Evolutionary conservation across 1,284 basidiomycete genomes (phyloP).

Genomic region (Cystobasidium pallidum): DNA sequence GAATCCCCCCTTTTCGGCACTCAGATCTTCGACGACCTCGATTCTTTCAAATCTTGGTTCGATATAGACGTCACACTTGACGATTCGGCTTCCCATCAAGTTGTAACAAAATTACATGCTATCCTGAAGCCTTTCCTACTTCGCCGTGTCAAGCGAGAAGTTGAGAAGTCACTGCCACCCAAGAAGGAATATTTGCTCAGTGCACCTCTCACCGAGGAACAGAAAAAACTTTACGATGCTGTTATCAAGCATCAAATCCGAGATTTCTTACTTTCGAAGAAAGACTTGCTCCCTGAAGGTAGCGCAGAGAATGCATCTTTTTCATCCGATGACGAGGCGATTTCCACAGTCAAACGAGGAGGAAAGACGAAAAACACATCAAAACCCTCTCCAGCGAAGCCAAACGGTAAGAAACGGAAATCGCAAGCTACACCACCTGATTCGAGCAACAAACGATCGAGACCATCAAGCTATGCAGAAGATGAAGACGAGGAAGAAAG

Average conservation of each 20-base stretch:
- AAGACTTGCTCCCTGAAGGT: conserved; percentile 12
- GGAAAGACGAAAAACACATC: not conserved
- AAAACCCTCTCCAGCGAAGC: not conserved
- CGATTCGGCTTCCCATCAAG: conserved; percentile 80
- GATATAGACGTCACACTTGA: conserved; percentile 32
- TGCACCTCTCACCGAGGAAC: conserved; percentile 89
- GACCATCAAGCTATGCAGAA: conserved; percentile 22
- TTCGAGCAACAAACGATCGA: conserved; percentile 7
- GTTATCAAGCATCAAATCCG: conserved; percentile 66
- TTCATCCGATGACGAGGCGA: conserved; percentile 15
- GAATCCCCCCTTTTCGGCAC: not conserved
- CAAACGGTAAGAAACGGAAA: conserved; percentile 27
- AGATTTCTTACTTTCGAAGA: conserved; percentile 41
- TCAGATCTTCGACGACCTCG: conserved; percentile 57
- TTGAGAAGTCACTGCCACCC: conserved; percentile 92
- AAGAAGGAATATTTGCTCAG: conserved; percentile 94
- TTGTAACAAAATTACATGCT: conserved; percentile 86
- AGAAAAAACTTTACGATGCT: conserved; percentile 96
- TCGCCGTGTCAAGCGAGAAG: conserved; percentile 89
- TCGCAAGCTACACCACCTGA: not conserved
- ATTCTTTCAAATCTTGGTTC: conserved; percentile 65
- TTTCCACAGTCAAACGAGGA: not conserved
- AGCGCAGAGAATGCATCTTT: conserved; percentile 2
- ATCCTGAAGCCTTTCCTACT: conserved; percentile 92
- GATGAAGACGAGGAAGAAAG: conserved; percentile 22